Percentiles rank a stretch among this genome's conserved stretches.
phyloP scores from a whole-genome alignment of 768 basidiomycete genomes.

The Candolleomyces efflorescens region DNA sequence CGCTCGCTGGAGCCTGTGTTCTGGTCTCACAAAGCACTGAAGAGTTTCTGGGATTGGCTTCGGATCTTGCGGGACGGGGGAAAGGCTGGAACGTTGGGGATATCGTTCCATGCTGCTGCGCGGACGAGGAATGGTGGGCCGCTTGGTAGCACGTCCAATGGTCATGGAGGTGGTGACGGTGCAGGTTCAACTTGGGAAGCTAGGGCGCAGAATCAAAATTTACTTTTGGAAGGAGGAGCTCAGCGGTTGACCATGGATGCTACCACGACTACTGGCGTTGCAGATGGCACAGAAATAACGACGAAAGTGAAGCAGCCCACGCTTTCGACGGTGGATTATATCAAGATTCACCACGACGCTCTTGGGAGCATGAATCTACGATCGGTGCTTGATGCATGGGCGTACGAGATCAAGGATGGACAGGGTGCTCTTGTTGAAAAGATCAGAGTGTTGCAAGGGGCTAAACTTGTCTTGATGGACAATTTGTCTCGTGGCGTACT shows the following conservation, averaged over 20 bases:
- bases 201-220: background rate
- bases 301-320: background rate
- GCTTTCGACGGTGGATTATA: conserved; percentile 1
- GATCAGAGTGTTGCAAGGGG: conserved; percentile 6
- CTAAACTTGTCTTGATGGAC: conserved; percentile 6
- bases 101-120: conserved; percentile 41
- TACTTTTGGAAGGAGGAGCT: too few relatives aligned
- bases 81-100: conserved; percentile 40
- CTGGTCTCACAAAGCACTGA: conserved; percentile 44
- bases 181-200: background rate
- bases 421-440: background rate
- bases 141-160: too few relatives aligned
- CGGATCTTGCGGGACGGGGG: conserved; percentile 31
- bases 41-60: conserved; percentile 49
- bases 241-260: background rate
- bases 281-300: background rate
- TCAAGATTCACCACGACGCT: conserved; percentile 8
- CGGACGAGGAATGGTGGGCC: background rate
- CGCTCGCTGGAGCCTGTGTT: conserved; percentile 25
- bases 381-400: conserved; percentile 4
- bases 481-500: conserved; percentile 1
- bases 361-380: conserved; percentile 3
- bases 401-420: background rate
- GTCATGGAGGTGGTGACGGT: background rate
- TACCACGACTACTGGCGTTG: background rate